Evolutionary conservation across 345 rosid species (phyloP).

Genomic region (Clarkia xantiana): DNA sequence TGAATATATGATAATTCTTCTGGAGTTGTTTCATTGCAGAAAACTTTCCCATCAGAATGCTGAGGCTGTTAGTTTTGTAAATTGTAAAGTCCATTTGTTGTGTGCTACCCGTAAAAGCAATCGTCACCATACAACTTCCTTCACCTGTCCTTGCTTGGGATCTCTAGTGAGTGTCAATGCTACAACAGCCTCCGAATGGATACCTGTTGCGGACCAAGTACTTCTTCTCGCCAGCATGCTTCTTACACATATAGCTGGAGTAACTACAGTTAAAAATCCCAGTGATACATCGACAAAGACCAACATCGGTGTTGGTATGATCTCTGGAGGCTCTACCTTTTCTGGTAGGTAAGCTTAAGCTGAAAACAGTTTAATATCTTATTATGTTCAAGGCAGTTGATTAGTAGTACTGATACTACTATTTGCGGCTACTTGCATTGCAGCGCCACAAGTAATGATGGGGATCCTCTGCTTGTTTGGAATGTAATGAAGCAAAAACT

Average conservation of each 20-base stretch:
- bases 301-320: constrained; percentile 14
- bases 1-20: too few relatives aligned
- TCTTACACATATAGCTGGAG: constrained; percentile 77
- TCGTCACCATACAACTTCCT: constrained; percentile 13
- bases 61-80: constrained; percentile 14
- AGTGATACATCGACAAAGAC: constrained; percentile 17
- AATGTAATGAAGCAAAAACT: constrained; percentile 52
- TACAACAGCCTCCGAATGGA: constrained; percentile 34
- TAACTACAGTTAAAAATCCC: constrained; percentile 40
- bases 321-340: constrained; percentile 27
- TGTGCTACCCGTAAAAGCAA: constrained; percentile 4
- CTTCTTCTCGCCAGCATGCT: constrained; percentile 55
- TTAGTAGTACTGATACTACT: background rate
- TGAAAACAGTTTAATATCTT: constrained; percentile 9
- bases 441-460: constrained; percentile 27
- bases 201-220: constrained; percentile 53
- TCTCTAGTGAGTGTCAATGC: constrained; percentile 43
- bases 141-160: constrained; percentile 30
- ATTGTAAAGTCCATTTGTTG: constrained; percentile 11
- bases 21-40: background rate
- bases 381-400: background rate
- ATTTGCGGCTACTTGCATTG: constrained; percentile 9
- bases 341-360: constrained; percentile 94
- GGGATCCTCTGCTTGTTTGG: constrained; percentile 32
- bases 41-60: constrained; percentile 9